Evolutionary conservation across 2,329 filamentous ascomycete genomes (phyloP).

Genomic region (Penicillium sclerotiorum): DNA sequence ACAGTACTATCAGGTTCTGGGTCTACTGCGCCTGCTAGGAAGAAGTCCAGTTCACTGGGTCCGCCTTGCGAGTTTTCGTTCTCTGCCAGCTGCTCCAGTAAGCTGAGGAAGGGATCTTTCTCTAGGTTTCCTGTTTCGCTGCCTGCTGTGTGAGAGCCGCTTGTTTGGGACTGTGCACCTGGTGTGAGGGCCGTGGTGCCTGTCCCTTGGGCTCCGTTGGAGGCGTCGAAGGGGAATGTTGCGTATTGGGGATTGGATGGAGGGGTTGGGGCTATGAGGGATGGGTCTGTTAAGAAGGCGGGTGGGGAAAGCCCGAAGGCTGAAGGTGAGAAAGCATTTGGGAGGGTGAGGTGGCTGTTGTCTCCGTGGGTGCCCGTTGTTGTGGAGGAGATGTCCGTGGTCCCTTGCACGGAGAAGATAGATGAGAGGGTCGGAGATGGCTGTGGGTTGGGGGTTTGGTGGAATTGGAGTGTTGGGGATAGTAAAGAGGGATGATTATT

Average conservation of each 20-base stretch:
- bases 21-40: constrained; percentile 53
- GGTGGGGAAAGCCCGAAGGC: constrained; percentile 35
- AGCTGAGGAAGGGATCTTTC: constrained; percentile 77
- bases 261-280: constrained; percentile 32
- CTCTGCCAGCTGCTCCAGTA: constrained; percentile 80
- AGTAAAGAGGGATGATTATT: constrained; percentile 1
- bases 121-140: constrained; percentile 55
- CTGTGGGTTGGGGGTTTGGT: constrained; percentile 16
- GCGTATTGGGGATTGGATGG: constrained; percentile 39
- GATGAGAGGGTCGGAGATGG: constrained; percentile 18
- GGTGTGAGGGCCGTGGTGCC: constrained; percentile 32
- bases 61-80: constrained; percentile 70
- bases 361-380: constrained; percentile 19
- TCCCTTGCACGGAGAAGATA: constrained; percentile 16
- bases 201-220: constrained; percentile 11
- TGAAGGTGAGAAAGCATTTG: constrained; percentile 46
- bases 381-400: constrained; percentile 13
- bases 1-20: background rate
- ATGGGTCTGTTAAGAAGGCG: constrained; percentile 35
- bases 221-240: constrained; percentile 41
- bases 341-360: constrained; percentile 24
- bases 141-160: constrained; percentile 41
- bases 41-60: constrained; percentile 77
- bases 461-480: constrained; percentile 21
- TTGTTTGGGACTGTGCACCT: constrained; percentile 48